These are phyloP conservation scores for Fusarium sp. DNA, from an alignment of 2,329 filamentous ascomycete genomes.

Conservation along the genomic window DNA sequence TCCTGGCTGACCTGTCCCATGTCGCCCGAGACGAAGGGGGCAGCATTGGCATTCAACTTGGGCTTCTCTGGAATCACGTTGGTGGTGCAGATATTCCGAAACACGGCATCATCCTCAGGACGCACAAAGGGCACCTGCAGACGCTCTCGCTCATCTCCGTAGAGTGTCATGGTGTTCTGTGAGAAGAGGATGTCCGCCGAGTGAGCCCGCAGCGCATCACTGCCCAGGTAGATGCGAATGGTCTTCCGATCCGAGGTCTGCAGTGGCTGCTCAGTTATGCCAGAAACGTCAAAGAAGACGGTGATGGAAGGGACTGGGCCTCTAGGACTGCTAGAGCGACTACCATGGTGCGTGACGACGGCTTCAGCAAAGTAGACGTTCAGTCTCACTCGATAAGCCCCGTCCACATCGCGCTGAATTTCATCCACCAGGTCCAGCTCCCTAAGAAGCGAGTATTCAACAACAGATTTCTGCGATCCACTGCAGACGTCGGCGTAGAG, in stretches of 20 bases:
- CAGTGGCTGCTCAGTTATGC: conserved; percentile 59
- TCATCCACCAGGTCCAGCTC: conserved; percentile 77
- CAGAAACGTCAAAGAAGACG: conserved; percentile 80
- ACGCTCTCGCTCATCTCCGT: conserved; percentile 87
- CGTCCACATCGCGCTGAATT: conserved; percentile 73
- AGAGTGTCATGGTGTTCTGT: conserved; percentile 87
- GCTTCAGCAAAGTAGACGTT: conserved; percentile 93
- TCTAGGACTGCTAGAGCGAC: conserved; percentile 78
- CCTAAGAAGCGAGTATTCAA: conserved; percentile 79
- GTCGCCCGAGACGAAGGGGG: conserved; percentile 55
- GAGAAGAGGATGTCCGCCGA: conserved; percentile 94
- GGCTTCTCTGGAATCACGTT: conserved; percentile 65
- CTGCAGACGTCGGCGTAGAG: conserved; percentile 94
- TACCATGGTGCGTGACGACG: conserved; percentile 79
- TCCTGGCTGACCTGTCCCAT: conserved; percentile 36
- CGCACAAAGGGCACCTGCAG: conserved; percentile 91
- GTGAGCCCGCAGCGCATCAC: conserved; percentile 85
- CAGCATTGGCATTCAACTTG: conserved; percentile 66
- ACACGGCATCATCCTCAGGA: conserved; percentile 85
- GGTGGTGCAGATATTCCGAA: conserved; percentile 79
- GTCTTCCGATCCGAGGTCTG: conserved; percentile 58
- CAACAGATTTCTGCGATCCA: conserved; percentile 87
- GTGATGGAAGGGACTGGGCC: conserved; percentile 77
- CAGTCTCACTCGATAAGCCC: conserved; percentile 75
- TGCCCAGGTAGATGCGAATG: conserved; percentile 90